phyloP scores from a whole-genome alignment of 2,329 filamentous ascomycete genomes.

The Aspergillus ochraceoroseus region DNA sequence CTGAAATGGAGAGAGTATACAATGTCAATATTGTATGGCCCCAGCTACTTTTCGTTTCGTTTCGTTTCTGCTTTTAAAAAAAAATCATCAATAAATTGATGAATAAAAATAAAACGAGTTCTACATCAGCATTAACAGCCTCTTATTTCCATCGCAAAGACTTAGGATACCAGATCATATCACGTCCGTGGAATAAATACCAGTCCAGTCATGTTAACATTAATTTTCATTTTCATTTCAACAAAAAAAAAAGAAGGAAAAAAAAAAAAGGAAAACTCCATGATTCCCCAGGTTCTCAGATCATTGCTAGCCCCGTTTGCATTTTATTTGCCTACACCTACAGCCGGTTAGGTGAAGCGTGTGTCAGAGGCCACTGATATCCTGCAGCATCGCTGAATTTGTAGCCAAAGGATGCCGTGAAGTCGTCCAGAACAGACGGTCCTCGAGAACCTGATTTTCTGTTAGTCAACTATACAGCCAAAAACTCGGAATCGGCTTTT shows the following conservation, averaged over 20 bases:
- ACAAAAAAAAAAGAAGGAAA: conserved; percentile 2
- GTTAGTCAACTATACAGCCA: conserved; percentile 7
- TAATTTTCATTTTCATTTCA: conserved; percentile 16
- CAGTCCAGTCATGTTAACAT: conserved; percentile 21
- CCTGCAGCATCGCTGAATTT: conserved; percentile 96
- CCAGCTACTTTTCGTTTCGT: no score
- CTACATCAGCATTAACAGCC: conserved; percentile 11
- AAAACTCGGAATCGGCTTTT: background rate
- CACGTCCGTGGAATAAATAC: conserved; percentile 16
- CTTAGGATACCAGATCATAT: conserved; percentile 15
- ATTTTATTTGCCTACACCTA: conserved; percentile 45
- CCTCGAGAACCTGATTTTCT: conserved; percentile 74
- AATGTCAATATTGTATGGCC: no score
- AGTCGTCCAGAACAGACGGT: conserved; percentile 93
- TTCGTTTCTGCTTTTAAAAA: no score
- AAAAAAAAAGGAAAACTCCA: conserved; percentile 11
- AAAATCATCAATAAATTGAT: no score
- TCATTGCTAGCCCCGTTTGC: conserved; percentile 5
- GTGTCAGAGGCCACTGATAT: conserved; percentile 85
- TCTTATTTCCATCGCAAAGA: conserved; percentile 18
- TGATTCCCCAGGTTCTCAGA: conserved; percentile 11
- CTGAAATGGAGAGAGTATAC: no score
- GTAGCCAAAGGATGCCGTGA: conserved; percentile 96
- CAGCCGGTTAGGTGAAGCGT: conserved; percentile 70
- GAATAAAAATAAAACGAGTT: conserved; percentile 1